Conservation (phyloP, 495 filamentous ascomycete species). For the Trichoderma erinaceum region DNA sequence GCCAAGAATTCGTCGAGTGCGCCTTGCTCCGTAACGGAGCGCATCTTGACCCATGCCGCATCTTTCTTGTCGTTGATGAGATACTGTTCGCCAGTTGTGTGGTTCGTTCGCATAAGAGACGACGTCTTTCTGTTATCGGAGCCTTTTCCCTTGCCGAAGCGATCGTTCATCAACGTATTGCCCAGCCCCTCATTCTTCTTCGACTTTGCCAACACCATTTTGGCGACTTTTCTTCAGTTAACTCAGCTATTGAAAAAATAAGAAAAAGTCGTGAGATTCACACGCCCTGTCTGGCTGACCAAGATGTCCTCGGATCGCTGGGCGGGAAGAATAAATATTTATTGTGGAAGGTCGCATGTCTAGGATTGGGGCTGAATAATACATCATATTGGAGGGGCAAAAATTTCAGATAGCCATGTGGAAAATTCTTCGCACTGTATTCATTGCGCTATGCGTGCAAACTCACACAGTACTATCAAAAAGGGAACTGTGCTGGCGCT, state of each 20-base stretch:
- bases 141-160: constrained; percentile 84
- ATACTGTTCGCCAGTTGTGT: constrained; percentile 57
- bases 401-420: constrained; percentile 17
- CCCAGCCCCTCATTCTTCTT: constrained; percentile 93
- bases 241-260: not conserved
- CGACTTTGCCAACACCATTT: constrained; percentile 90
- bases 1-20: constrained; percentile 71
- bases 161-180: constrained; percentile 77
- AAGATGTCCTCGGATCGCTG: not conserved
- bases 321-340: constrained; percentile 6
- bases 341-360: constrained; percentile 12
- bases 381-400: constrained; percentile 35
- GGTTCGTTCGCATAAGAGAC: constrained; percentile 54
- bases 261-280: constrained; percentile 1
- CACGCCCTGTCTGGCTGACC: not conserved
- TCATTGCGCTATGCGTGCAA: not conserved
- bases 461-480: not conserved
- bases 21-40: constrained; percentile 94
- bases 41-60: constrained; percentile 91
- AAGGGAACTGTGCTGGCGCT: not conserved
- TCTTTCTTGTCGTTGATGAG: constrained; percentile 69
- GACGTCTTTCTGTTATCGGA: constrained; percentile 56
- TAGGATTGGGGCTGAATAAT: constrained; percentile 31
- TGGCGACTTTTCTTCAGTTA: constrained; percentile 17
- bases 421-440: constrained; percentile 16